Percentiles rank a stretch among this genome's conserved stretches.
Evolutionary conservation across 2,329 filamentous ascomycete species (phyloP).

Genomic region (Colletotrichum lupini): DNA sequence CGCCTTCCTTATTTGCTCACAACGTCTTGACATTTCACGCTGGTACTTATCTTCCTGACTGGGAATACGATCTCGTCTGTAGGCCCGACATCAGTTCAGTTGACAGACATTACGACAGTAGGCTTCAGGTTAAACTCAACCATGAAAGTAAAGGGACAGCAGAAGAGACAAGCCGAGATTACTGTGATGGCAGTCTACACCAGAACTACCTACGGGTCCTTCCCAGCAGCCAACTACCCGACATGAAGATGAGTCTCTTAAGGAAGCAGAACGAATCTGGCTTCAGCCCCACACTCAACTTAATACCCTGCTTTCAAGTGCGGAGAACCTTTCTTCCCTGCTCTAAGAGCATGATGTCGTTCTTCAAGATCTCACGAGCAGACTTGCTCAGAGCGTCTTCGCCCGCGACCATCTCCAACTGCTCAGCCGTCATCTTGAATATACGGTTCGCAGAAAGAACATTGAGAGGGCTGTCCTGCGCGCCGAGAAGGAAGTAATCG

Average conservation of each 20-base stretch:
- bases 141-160: neutral
- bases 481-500: conserved; percentile 63
- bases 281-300: neutral
- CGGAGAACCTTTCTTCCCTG: conserved; percentile 42
- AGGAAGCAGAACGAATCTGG: too few relatives aligned
- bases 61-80: neutral
- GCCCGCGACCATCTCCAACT: conserved; percentile 68
- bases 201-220: neutral
- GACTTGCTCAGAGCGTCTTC: conserved; percentile 59
- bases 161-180: neutral
- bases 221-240: neutral
- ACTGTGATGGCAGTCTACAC: neutral
- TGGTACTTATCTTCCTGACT: neutral
- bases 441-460: conserved; percentile 65
- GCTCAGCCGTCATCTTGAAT: conserved; percentile 54
- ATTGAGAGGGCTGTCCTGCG: conserved; percentile 60
- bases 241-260: neutral
- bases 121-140: neutral
- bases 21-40: neutral
- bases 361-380: conserved; percentile 54
- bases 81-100: neutral
- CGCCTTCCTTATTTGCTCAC: neutral
- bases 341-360: conserved; percentile 58
- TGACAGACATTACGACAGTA: neutral
- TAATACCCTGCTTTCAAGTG: neutral